Conservation (phyloP, 2,329 filamentous ascomycete genomes). For the Aureobasidium zeae region DNA sequence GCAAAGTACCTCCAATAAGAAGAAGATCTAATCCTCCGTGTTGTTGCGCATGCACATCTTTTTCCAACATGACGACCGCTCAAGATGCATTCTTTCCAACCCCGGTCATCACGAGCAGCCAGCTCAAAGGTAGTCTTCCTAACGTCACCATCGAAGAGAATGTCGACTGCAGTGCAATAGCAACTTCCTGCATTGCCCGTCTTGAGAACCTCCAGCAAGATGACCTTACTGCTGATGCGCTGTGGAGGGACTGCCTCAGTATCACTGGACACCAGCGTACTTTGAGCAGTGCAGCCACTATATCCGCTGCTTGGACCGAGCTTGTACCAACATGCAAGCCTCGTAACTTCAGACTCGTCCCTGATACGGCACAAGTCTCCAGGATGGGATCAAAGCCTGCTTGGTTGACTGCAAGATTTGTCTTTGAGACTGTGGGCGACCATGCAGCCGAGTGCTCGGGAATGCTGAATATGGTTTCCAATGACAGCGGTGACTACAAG, state of each 20-base stretch:
- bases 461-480: conserved; percentile 27
- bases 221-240: conserved; percentile 16
- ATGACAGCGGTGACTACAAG: conserved; percentile 30
- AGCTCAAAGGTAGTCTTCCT: conserved; percentile 14
- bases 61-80: conserved; percentile 7
- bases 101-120: conserved; percentile 2
- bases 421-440: conserved; percentile 21
- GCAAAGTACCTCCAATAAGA: no score
- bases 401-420: conserved; percentile 27
- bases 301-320: conserved; percentile 31
- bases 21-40: no score
- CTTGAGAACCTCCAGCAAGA: conserved; percentile 11
- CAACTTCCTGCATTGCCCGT: conserved; percentile 7
- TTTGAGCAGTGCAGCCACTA: conserved; percentile 37
- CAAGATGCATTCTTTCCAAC: conserved; percentile 1
- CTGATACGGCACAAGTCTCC: conserved; percentile 18
- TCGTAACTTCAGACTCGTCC: conserved; percentile 19
- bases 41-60: no score
- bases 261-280: conserved; percentile 50
- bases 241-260: conserved; percentile 50
- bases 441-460: conserved; percentile 26
- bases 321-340: conserved; percentile 27
- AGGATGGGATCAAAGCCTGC: conserved; percentile 20
- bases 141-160: conserved; percentile 2
- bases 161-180: conserved; percentile 11